Evolutionary conservation across 2,329 filamentous ascomycete species (phyloP), one percentile per base, ranked within the genome.

Genomic region (Talaromyces rugulosus): DNA sequence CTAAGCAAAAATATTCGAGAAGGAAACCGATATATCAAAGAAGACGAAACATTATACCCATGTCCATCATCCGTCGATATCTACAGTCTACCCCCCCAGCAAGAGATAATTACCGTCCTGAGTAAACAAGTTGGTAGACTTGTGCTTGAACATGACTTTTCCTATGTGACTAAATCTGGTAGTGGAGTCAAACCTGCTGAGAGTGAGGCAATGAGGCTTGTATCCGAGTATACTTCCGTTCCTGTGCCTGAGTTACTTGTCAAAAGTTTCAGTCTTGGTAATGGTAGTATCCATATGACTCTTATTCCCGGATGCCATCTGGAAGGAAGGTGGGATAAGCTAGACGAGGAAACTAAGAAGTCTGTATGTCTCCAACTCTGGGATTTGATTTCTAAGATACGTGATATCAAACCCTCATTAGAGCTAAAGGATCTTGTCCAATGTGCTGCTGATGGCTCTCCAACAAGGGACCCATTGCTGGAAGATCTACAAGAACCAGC

Each of bases 371-470:
- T 14, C 31, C 50, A 54, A 54, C 16, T 40, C 9, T 59, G 47
- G 58, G 50, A 44, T 23, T 33, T 54, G 4, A 44, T 59, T 54
- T 64, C 65, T n/a, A 61, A 69, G 34, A 56, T 67, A 44, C 57
- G 57, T n/a, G 33, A 51, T 8, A 66, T 70, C 50, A 64, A 64
- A 53, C 64, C 40, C 16, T 65, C 64, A 61, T 31, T 58, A 51
- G 59, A 63, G 42, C 47, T 67, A 3, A 56, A 66, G n/a, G 51
- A 31, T 33, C 36, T 67, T 50, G 67, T 69, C 30, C 66, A 70
- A 59, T 70, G 68, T 58, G 52, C 62, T 23, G 68, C 67, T 9
- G 65, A 70, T 60, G 66, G 68, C 60, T 68, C 69, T 40, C 62
- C 44, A 54, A 66, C 69, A 33, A 54, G 31, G 7, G 66, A 68